Conservation (phyloP, 768 basidiomycete genomes). For the Strobilomyces dryophilus region DNA sequence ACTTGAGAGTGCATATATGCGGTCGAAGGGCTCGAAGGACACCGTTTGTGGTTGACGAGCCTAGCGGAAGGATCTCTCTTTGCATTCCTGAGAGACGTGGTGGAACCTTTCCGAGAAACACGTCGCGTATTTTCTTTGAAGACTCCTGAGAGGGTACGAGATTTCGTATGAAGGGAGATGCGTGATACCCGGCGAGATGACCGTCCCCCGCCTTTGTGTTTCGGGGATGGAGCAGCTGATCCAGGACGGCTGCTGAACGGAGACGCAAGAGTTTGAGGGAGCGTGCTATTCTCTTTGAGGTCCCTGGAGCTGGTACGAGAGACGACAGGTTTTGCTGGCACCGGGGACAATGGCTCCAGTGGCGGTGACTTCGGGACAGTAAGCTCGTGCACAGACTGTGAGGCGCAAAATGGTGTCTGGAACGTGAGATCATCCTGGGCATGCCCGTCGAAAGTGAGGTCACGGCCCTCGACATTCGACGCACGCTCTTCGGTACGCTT, state of each 20-base stretch:
- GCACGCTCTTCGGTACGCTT: conserved; percentile 22
- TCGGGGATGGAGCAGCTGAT: conserved; percentile 38
- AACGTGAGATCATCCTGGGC: conserved; percentile 20
- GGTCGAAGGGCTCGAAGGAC: conserved; percentile 19
- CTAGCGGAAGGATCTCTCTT: conserved; percentile 4
- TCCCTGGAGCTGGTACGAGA: conserved; percentile 39
- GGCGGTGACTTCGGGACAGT: conserved; percentile 17
- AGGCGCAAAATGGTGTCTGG: conserved; percentile 26
- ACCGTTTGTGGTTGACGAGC: conserved; percentile 17
- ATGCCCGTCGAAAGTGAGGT: neutral
- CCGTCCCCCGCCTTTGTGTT: conserved; percentile 13
- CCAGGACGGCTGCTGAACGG: conserved; percentile 45
- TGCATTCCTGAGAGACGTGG: conserved; percentile 15
- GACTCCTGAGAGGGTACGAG: conserved; percentile 37
- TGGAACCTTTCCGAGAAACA: conserved; percentile 16
- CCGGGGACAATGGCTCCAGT: conserved; percentile 40
- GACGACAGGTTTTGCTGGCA: conserved; percentile 35
- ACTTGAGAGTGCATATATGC: conserved; percentile 27
- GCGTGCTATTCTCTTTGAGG: conserved; percentile 36
- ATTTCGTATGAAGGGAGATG: conserved; percentile 29
- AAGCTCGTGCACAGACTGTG: conserved; percentile 21
- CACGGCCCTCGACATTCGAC: too few species aligned
- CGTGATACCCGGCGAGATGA: conserved; percentile 14
- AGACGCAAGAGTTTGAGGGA: conserved; percentile 34
- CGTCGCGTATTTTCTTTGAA: conserved; percentile 16